A percentile compares a stretch with the other conserved stretches of the same genome.
Evolutionary conservation across 257 asterid species (phyloP).

Genomic region (Ocimum tenuiflorum): DNA sequence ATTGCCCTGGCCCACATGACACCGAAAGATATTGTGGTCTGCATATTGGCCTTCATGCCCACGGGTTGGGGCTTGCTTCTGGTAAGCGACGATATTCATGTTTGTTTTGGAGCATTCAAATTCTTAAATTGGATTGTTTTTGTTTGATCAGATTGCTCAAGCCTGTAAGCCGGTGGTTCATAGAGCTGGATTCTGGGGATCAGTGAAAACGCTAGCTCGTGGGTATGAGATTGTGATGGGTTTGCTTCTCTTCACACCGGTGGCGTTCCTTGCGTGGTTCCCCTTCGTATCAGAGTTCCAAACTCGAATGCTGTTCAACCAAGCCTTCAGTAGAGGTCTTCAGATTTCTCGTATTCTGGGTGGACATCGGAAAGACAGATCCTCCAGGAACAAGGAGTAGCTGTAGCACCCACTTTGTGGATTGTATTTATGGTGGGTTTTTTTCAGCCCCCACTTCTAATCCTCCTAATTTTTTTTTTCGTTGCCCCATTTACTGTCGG

Average conservation of each 20-base stretch:
- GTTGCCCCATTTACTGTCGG: too few species aligned
- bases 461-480: too few species aligned
- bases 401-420: too few species aligned
- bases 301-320: conserved; percentile 95
- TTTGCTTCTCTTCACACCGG: conserved; percentile 81
- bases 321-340: conserved; percentile 98
- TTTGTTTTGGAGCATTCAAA: too few species aligned
- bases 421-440: too few species aligned
- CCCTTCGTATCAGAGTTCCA: conserved; percentile 96
- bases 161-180: conserved; percentile 79
- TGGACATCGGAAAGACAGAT: conserved; percentile 77
- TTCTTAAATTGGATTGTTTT: background rate
- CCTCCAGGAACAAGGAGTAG: conserved; percentile 85
- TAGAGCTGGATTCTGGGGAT: conserved; percentile 83
- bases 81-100: conserved; percentile 38
- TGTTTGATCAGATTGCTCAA: conserved; percentile 70
- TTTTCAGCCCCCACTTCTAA: too few species aligned
- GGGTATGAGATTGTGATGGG: conserved; percentile 93
- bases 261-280: conserved; percentile 95
- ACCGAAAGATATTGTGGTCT: conserved; percentile 62
- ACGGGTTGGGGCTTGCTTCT: conserved; percentile 97
- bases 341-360: conserved; percentile 98
- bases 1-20: conserved; percentile 77
- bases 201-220: conserved; percentile 78
- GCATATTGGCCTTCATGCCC: conserved; percentile 92